Base-by-base conservation (phyloP, 805 yeast genomes). In the Zygosaccharomyces rouxii region DNA sequence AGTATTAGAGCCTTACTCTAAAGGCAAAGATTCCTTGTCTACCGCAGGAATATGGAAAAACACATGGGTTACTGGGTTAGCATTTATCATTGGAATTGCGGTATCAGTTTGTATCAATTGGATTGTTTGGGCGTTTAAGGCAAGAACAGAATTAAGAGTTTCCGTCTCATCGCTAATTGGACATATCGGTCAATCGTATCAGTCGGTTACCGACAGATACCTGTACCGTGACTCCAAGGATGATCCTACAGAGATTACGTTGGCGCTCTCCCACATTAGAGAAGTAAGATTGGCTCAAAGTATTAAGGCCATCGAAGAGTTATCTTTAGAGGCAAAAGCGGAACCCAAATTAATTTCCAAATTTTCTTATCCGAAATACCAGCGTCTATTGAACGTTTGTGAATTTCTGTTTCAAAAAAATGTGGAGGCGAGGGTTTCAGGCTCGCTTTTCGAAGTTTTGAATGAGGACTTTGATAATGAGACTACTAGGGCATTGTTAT, bases 371-470 rank as follows among this genome's bases (percentile, higher is more conserved):
- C 47, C 48, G 1, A 56, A 66, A 4, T 74, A 76, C 50, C 53
- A 56, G 16, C 57, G 58, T 4, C 46, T 77, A 21, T 43, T 77
- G 9, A 54, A 64, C 3, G 60, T 71, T 0, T 73, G 78, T 51
- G 72, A 72, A 46, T 50, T 52, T 10, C 56, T 76, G 2, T 54
- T 74, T 30, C 77, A 74, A 38, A 71, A 69, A 48, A 65, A 72
- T 33, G 67, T 74, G n/a, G 77, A 74, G 50, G 77, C 80, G 1
- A 65, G 80, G 55, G 71, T 75, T 47, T 71, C 76, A n/a, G 75
- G 77, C 16, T 58, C 72, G 2, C 72, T 69, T 51, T 76, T 76
- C 58, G 72, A 70, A 49, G 70, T 74, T 23, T 75, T 73, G 73
- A 73, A 72, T 25, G 64, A 66, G 33, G 80, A 75, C 51, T 51